Evolutionary conservation across 192 early-diverging fungal species (phyloP).

Genomic region (Coemansia sp.): DNA sequence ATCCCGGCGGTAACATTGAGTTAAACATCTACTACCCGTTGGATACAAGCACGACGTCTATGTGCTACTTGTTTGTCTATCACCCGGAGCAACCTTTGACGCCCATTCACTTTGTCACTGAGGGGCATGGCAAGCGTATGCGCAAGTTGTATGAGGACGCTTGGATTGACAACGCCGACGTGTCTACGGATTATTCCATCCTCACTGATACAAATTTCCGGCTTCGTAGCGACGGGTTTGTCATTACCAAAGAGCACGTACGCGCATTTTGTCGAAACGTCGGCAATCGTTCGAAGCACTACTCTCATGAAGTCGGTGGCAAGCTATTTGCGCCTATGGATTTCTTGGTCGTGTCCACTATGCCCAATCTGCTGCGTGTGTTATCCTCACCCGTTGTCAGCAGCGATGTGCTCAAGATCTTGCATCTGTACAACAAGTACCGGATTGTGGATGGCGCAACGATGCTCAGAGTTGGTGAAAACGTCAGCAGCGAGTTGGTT

Average conservation of each 20-base stretch:
- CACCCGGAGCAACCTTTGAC: neutral
- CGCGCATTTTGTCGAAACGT: constrained; percentile 74
- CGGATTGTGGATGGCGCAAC: constrained; percentile 61
- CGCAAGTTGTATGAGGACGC: constrained; percentile 1
- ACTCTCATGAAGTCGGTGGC: constrained; percentile 48
- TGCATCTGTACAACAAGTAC: constrained; percentile 85
- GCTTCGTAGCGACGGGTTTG: neutral
- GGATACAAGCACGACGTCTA: constrained; percentile 34
- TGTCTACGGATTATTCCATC: neutral
- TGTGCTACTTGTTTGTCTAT: constrained; percentile 15
- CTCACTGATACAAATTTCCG: neutral
- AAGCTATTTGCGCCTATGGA: constrained; percentile 77
- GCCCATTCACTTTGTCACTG: constrained; percentile 19
- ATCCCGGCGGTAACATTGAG: constrained; percentile 59
- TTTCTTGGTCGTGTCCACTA: constrained; percentile 77
- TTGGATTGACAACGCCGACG: neutral
- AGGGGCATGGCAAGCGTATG: neutral
- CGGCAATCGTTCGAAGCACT: constrained; percentile 62
- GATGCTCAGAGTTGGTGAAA: constrained; percentile 68
- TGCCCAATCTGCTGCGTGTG: constrained; percentile 71
- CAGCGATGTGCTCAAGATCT: constrained; percentile 60
- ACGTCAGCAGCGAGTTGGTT: constrained; percentile 65
- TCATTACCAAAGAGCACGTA: constrained; percentile 72
- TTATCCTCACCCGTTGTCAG: no score
- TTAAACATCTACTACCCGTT: constrained; percentile 46